Evolutionary conservation across 768 basidiomycete genomes (phyloP).

Genomic region (Pholiota conissans): DNA sequence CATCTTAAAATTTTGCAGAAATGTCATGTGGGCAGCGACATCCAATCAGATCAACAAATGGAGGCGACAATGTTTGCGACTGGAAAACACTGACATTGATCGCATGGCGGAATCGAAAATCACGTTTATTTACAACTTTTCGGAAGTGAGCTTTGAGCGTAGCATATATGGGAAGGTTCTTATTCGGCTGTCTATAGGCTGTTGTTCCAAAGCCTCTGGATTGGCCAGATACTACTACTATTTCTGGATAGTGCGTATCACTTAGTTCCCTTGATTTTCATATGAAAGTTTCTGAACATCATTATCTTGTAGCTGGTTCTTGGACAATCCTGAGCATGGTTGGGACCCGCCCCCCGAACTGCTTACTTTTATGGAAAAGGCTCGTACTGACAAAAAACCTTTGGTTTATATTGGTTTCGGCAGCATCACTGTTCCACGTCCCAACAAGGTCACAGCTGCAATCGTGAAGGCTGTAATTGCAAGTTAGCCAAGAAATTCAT

Average conservation of each 20-base stretch:
- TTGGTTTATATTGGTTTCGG: constrained; percentile 76
- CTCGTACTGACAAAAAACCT: constrained; percentile 52
- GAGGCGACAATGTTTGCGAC: constrained; percentile 50
- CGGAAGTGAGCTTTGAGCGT: constrained; percentile 36
- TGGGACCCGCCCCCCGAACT: constrained; percentile 57
- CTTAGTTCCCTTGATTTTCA: background rate
- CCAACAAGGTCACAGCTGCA: constrained; percentile 49
- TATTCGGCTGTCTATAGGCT: constrained; percentile 26
- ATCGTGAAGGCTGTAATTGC: constrained; percentile 63
- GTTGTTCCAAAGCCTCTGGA: constrained; percentile 73
- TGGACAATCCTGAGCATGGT: constrained; percentile 58
- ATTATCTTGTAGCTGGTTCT: constrained; percentile 52
- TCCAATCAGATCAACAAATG: constrained; percentile 67
- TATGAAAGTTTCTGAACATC: background rate
- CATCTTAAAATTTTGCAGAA: constrained; percentile 24
- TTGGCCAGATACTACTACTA: constrained; percentile 57
- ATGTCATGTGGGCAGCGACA: constrained; percentile 68
- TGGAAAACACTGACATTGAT: constrained; percentile 59
- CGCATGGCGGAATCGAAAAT: constrained; percentile 60
- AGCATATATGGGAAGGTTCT: background rate
- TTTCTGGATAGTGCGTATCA: constrained; percentile 54
- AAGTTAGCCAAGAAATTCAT: constrained; percentile 35
- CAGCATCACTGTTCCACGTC: constrained; percentile 65
- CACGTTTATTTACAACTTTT: constrained; percentile 68
- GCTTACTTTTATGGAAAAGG: constrained; percentile 54